Conservation (phyloP, 345 rosid species). For the Pelargonium nanum region DNA sequence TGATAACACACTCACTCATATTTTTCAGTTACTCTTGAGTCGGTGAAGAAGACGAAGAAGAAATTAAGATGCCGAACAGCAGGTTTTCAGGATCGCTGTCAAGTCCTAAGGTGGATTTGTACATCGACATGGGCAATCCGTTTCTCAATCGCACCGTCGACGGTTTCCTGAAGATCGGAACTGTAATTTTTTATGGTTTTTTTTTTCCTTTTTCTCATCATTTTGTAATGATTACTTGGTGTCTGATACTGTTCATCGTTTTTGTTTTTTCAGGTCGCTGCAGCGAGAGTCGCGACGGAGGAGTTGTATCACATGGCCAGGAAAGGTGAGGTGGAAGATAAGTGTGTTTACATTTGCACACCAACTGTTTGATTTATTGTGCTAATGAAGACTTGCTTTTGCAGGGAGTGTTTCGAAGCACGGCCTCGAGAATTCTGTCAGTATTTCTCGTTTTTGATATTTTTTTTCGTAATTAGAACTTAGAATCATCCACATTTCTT, state of each 20-base stretch:
- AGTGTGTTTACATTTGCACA: not conserved
- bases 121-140: slow-evolving; percentile 60
- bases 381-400: not conserved
- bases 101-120: slow-evolving; percentile 54
- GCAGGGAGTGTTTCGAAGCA: slow-evolving; percentile 48
- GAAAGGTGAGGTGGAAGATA: slow-evolving; percentile 29
- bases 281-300: slow-evolving; percentile 45
- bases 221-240: not conserved
- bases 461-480: not conserved
- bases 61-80: slow-evolving; percentile 50
- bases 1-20: no score
- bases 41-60: slow-evolving; percentile 7
- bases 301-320: slow-evolving; percentile 45
- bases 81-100: slow-evolving; percentile 43
- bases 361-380: not conserved
- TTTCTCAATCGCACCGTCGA: slow-evolving; percentile 63
- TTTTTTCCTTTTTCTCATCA: not conserved
- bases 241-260: not conserved
- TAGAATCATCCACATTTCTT: not conserved
- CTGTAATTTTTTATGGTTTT: slow-evolving; percentile 23
- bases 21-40: no score
- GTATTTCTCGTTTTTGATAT: slow-evolving; percentile 11
- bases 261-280: slow-evolving; percentile 53
- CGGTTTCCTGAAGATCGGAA: slow-evolving; percentile 81
- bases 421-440: slow-evolving; percentile 43